Conservation (phyloP, 768 basidiomycete genomes). For the Coprinopsis strossmayeri region DNA sequence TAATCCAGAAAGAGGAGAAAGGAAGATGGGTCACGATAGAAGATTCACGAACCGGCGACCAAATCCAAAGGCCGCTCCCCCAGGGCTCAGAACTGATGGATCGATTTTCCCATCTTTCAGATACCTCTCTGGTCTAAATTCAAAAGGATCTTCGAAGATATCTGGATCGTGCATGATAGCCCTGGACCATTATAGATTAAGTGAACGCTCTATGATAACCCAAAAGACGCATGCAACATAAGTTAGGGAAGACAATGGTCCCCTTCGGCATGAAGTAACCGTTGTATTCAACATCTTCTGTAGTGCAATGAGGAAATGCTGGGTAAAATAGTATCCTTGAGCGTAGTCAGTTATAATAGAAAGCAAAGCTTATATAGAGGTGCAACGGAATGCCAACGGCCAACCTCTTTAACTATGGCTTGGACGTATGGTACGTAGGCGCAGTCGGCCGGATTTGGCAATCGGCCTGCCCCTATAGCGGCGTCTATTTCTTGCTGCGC, state of each 20-base stretch:
- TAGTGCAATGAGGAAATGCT: background rate
- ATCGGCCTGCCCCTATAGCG: constrained; percentile 17
- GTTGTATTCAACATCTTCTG: background rate
- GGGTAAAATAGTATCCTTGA: no score
- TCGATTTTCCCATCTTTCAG: constrained; percentile 11
- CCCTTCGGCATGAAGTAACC: background rate
- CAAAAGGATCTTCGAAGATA: constrained; percentile 41
- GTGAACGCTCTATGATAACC: background rate
- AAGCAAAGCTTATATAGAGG: background rate
- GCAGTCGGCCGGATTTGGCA: constrained; percentile 20
- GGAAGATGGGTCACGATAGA: background rate
- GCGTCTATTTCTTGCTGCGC: constrained; percentile 23
- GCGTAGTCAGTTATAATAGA: background rate
- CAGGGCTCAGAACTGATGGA: constrained; percentile 6
- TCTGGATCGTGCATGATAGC: constrained; percentile 40
- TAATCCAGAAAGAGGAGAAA: background rate
- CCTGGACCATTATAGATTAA: constrained; percentile 25
- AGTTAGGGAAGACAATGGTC: background rate
- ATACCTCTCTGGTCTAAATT: constrained; percentile 38
- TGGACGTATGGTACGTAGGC: constrained; percentile 19
- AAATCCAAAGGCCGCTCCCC: constrained; percentile 13
- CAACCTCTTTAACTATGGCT: constrained; percentile 19
- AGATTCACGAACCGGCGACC: constrained; percentile 14
- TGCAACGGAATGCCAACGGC: background rate
- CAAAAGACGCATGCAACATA: background rate